These are phyloP conservation scores for Kitagawia praeruptora DNA, from an alignment of 129 eudicot species.

Conservation along the genomic window DNA sequence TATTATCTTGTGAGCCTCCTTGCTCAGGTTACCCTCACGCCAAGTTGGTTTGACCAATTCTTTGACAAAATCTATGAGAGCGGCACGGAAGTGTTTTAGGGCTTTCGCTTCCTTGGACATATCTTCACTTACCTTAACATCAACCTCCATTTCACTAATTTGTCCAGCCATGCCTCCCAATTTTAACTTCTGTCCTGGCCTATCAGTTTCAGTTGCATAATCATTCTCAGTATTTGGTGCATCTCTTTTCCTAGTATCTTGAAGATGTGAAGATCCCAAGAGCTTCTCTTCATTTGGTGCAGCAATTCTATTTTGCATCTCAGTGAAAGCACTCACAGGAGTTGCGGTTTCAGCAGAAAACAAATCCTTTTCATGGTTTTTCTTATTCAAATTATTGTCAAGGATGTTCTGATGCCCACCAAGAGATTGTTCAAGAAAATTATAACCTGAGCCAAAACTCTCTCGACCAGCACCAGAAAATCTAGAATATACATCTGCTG, in stretches of 20 bases:
- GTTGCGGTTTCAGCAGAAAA: slow-evolving; percentile 17
- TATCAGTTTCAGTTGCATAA: slow-evolving; percentile 17
- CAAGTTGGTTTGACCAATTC: slow-evolving; percentile 75
- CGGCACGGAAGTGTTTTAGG: slow-evolving; percentile 58
- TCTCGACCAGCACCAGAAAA: slow-evolving; percentile 32
- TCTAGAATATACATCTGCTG: slow-evolving; percentile 21
- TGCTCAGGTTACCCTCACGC: slow-evolving; percentile 75
- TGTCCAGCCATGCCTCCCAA: slow-evolving; percentile 26
- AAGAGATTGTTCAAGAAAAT: slow-evolving; percentile 21
- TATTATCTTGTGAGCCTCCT: slow-evolving; percentile 67
- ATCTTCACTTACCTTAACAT: slow-evolving; percentile 33
- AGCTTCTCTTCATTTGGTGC: slow-evolving; percentile 33
- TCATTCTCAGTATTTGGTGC: slow-evolving; percentile 20
- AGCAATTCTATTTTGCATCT: slow-evolving; percentile 16
- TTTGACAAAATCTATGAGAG: slow-evolving; percentile 76
- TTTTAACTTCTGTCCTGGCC: slow-evolving; percentile 19
- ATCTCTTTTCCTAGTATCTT: slow-evolving; percentile 26
- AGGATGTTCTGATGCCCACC: slow-evolving; percentile 20
- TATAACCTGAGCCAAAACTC: slow-evolving; percentile 18
- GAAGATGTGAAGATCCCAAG: slow-evolving; percentile 18
- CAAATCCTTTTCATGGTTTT: slow-evolving; percentile 20
- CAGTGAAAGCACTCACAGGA: slow-evolving; percentile 19
- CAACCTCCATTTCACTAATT: slow-evolving; percentile 27
- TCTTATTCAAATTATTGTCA: slow-evolving; percentile 20
- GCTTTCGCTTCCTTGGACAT: slow-evolving; percentile 45